Evolutionary conservation across 106 monocot species (phyloP), one percentile per base, ranked within the genome.

Genomic region (Cymbidium sinense): DNA sequence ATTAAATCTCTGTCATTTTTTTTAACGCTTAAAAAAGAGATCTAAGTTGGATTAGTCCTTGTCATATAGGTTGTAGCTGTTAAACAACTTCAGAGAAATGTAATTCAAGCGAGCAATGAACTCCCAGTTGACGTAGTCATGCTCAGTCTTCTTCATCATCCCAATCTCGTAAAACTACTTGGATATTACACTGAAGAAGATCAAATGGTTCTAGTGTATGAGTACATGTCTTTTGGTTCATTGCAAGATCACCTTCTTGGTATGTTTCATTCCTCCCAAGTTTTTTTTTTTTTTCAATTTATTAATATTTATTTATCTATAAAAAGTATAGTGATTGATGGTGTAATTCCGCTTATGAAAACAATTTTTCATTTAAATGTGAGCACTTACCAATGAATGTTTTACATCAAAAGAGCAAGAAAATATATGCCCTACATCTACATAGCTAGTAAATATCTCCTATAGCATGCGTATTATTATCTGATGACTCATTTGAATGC

Each of bases 221-320:
- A 83, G 43, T 83, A 75, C 41, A 75, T 83, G 79, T 12, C 62
- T n/a, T 75, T 75, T 41, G 83, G 83, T 30, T 79, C 83, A 39
- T 79, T 83, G 27, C 74, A 79, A 50, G 69, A 83, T 36, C 79
- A 83, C 52, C 83, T 83, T 43, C 52, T 79, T 28, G 79, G 83
- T 83, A 83, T 30, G 67, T 18, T 23, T 33, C 39, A 10, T 51
- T 4, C 43, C 12, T 9, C 43, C 11, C 37, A n/a, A 47, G 13
- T 11, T 7, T 43, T 9, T 47, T 47, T 15, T 47, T 47, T 13
- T 8, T n/a, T 62, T 62, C 27, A 39, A 7, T 25, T 7, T 27
- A 70, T 64, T 10, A 64, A 27, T 5, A 64, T 64, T 64, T 64
- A 2, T 27, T 64, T 64, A 10, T 20, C 25, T 54, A 54, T 54